Percentiles rank a stretch among this genome's conserved stretches.
These are phyloP conservation scores for Mucor racemosus DNA, from an alignment of 371 early-diverging fungal species.

Conservation along the genomic window DNA sequence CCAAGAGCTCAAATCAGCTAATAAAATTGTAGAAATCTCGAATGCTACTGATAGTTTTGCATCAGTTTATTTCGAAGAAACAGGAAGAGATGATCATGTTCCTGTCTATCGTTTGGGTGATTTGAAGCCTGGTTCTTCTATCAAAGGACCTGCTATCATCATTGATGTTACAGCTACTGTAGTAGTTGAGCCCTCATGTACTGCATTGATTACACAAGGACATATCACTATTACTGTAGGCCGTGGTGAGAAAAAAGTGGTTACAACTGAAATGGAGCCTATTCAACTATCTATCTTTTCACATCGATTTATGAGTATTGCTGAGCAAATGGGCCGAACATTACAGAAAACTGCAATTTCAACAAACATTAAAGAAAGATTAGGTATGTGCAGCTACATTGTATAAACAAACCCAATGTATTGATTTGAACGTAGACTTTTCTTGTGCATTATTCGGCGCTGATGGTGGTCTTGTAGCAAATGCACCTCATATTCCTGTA, in stretches of 20 bases:
- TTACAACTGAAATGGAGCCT: conserved; percentile 74
- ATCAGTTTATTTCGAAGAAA: conserved; percentile 82
- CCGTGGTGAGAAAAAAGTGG: conserved; percentile 47
- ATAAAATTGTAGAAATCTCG: conserved; percentile 27
- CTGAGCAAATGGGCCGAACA: conserved; percentile 97
- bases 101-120: conserved; percentile 76
- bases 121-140: conserved; percentile 64
- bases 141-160: conserved; percentile 90
- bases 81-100: conserved; percentile 68
- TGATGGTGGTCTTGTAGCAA: conserved; percentile 88
- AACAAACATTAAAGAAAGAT: conserved; percentile 96
- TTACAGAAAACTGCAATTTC: conserved; percentile 94
- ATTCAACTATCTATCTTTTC: conserved; percentile 91
- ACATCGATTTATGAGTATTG: conserved; percentile 97
- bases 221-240: conserved; percentile 80
- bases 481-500: conserved; percentile 95
- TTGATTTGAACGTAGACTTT: conserved; percentile 69
- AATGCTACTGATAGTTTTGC: conserved; percentile 30
- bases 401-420: not conserved
- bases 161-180: conserved; percentile 89
- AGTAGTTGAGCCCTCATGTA: conserved; percentile 83
- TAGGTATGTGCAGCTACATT: conserved; percentile 25
- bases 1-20: conserved; percentile 23
- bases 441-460: conserved; percentile 97
- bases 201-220: conserved; percentile 73